These are phyloP conservation scores for Phytophthora pini DNA, from an alignment of 352 stramenopile species.

Conservation along the genomic window DNA sequence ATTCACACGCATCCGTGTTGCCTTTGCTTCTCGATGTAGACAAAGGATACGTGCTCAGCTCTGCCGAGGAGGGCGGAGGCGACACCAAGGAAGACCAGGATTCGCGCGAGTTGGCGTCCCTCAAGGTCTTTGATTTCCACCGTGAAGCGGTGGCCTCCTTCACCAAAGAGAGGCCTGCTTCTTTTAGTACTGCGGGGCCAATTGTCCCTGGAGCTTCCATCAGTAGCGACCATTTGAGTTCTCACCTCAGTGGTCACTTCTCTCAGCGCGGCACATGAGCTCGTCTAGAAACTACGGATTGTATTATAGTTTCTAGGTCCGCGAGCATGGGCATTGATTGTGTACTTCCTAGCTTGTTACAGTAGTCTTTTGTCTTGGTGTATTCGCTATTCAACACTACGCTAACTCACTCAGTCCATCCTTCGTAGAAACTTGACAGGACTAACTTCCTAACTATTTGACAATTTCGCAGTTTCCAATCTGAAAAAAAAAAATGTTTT, in stretches of 20 bases:
- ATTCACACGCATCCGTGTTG: conserved; percentile 29
- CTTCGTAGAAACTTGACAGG: no score
- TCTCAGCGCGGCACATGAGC: conserved; percentile 9
- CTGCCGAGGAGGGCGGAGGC: conserved; percentile 33
- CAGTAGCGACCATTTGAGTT: conserved; percentile 7
- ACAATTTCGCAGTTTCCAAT: no score
- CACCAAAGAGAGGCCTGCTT: conserved; percentile 24
- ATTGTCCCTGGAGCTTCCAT: conserved; percentile 14
- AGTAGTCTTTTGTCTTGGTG: no score
- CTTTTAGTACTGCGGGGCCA: conserved; percentile 24
- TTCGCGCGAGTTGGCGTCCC: conserved; percentile 17
- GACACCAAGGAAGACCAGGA: conserved; percentile 29
- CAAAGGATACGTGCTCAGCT: conserved; percentile 64
- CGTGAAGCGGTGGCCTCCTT: conserved; percentile 27
- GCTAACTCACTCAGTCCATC: no score
- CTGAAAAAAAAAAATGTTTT: no score
- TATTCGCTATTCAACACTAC: no score
- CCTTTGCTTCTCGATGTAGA: conserved; percentile 18
- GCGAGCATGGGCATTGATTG: no score
- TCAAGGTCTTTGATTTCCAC: conserved; percentile 33
- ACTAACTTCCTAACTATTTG: no score
- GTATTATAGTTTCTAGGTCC: no score
- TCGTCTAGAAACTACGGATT: not conserved
- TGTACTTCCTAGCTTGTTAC: no score
- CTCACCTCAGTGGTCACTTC: conserved; percentile 1